These are phyloP conservation scores for Entonaema liquescens DNA, from an alignment of 495 filamentous ascomycete genomes.

Conservation along the genomic window DNA sequence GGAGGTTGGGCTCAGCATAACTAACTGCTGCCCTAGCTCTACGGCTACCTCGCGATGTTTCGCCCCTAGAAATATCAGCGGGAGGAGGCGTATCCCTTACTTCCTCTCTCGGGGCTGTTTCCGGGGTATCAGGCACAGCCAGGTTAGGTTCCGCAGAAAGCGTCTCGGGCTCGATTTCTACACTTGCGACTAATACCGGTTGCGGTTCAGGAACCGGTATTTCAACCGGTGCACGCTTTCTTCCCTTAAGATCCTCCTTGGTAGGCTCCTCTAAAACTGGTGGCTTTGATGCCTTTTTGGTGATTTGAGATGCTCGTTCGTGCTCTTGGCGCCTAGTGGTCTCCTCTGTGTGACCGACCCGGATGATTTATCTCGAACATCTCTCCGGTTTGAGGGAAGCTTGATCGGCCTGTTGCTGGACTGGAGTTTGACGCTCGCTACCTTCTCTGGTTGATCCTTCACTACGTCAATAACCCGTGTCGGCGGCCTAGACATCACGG, in stretches of 20 bases:
- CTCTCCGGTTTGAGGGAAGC: conserved; percentile 37
- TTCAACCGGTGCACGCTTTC: conserved; percentile 31
- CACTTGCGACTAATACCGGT: conserved; percentile 20
- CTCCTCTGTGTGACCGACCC: conserved; percentile 42
- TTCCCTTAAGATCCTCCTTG: conserved; percentile 30
- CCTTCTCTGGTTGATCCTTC: conserved; percentile 37
- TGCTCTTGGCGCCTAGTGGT: conserved; percentile 55
- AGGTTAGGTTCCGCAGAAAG: conserved; percentile 43
- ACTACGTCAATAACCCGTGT: background rate
- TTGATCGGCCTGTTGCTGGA: conserved; percentile 45
- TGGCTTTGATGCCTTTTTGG: conserved; percentile 51
- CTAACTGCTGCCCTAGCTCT: conserved; percentile 74
- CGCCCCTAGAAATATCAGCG: conserved; percentile 59
- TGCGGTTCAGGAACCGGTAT: conserved; percentile 35
- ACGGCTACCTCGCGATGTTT: conserved; percentile 66
- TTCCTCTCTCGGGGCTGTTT: conserved; percentile 40
- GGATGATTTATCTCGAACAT: conserved; percentile 40
- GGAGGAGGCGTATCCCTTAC: conserved; percentile 65
- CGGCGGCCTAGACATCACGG: conserved; percentile 12
- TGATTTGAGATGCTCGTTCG: conserved; percentile 56
- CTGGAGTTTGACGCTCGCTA: conserved; percentile 20
- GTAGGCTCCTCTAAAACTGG: conserved; percentile 31
- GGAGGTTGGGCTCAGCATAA: conserved; percentile 85
- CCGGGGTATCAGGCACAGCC: conserved; percentile 50
- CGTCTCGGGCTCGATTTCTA: conserved; percentile 47